phyloP scores from a whole-genome alignment of 495 filamentous ascomycete genomes.

The Xanthoparmelia taractica region DNA sequence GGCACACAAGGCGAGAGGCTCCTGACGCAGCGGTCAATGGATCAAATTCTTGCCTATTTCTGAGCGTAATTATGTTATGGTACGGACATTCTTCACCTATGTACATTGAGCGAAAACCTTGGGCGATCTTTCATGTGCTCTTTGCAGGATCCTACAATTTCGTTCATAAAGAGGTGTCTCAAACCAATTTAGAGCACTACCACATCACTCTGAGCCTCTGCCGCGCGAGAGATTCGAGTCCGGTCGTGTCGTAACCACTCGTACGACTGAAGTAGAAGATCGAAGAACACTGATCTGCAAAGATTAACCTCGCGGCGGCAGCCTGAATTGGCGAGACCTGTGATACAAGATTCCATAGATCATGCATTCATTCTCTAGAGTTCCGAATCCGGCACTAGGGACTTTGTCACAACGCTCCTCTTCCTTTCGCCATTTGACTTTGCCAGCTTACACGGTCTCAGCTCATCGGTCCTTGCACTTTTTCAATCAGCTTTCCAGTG shows the following conservation, averaged over 20 bases:
- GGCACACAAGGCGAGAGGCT: background rate
- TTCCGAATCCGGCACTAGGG: background rate
- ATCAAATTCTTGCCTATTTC: background rate
- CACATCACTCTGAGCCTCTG: background rate
- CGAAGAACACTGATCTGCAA: background rate
- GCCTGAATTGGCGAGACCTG: background rate
- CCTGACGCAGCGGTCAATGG: background rate
- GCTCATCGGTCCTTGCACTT: background rate
- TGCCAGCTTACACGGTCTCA: background rate
- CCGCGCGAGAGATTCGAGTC: background rate
- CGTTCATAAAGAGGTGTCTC: background rate
- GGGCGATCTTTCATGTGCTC: background rate
- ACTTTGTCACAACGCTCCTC: background rate
- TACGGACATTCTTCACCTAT: background rate
- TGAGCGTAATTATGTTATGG: background rate
- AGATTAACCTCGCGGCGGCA: background rate
- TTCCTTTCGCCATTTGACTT: background rate
- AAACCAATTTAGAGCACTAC: background rate
- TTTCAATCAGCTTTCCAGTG: constrained; percentile 92
- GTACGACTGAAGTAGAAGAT: background rate
- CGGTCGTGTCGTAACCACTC: background rate
- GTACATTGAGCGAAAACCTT: background rate
- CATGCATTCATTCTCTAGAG: background rate
- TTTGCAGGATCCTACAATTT: background rate
- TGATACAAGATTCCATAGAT: background rate